Evolutionary conservation across 768 basidiomycete genomes (phyloP), one percentile per base, ranked within the genome.

Genomic region (Sarcodon aspratus): DNA sequence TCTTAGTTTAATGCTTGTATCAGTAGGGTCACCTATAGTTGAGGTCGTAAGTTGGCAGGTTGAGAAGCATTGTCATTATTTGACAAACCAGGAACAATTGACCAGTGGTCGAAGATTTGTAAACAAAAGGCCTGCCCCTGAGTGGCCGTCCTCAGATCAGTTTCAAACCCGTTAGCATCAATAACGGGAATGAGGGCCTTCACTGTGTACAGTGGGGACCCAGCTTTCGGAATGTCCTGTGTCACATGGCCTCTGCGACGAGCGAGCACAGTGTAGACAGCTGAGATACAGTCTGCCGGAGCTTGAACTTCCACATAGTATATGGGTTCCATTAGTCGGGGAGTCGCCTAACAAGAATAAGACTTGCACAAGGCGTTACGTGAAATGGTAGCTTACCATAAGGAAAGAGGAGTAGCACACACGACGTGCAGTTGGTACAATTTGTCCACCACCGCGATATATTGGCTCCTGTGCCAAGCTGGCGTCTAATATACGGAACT

Each of bases 281-380:
- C 93, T 17, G 96, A 96, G 54, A 99, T 94, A 61, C 96, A 97
- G 63, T 99, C 96, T 13, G 94, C 92, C 7, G 96, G 96, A 7
- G 95, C 90, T 66, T 98, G 95, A n/a, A 99, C 94, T 66, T 99
- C 96, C 48, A 98, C 95, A 61, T 91, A 97, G 73, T 95, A 98
- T 53, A 98, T 83, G 3, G 96, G 96, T 65, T 99, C 95, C 82
- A 95, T 92, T 51, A 96, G 66, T 50, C 93, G 80, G 4, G 95
- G 95, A 3, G 93, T 89, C 12, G 95, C 93, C 93, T 95, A 46
- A 46, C 21, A 5, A 50, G 45, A 47, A 44, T 44, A 52, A 32
- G 15, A 38, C 10, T 48, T 27, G 50, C 42, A 17, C 17, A 15
- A 46, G 17, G 21, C 34, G 35, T 48, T 15, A 45, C 33, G 47